phyloP scores from a whole-genome alignment of 495 filamentous ascomycete genomes.

The Terfezia claveryi region DNA sequence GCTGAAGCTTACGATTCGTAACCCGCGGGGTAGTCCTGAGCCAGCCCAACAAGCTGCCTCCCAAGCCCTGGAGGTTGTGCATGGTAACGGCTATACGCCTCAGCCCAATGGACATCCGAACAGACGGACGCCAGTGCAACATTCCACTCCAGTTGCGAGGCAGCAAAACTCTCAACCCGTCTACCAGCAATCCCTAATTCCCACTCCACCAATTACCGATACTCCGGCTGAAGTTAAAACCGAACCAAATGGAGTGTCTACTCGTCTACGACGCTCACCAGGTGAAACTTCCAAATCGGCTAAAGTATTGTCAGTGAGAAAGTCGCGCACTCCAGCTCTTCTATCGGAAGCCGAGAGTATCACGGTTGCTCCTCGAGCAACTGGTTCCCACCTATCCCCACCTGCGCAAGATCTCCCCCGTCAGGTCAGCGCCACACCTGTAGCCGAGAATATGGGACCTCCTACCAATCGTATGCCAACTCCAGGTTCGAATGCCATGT shows the following conservation, averaged over 20 bases:
- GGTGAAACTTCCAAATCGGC: background rate
- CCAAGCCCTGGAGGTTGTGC: background rate
- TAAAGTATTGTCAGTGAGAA: background rate
- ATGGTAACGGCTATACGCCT: background rate
- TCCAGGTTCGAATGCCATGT: background rate
- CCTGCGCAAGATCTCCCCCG: background rate
- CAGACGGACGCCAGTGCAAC: background rate
- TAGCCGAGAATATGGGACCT: no score
- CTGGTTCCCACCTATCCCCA: background rate
- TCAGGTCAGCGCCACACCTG: background rate
- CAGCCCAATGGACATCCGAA: background rate
- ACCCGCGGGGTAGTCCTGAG: background rate
- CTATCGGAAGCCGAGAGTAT: background rate
- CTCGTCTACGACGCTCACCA: background rate
- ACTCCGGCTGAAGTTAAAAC: background rate
- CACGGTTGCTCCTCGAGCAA: background rate
- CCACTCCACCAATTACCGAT: background rate
- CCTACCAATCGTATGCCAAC: no score
- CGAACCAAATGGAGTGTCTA: background rate
- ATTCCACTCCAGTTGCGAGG: background rate
- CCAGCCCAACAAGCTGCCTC: background rate
- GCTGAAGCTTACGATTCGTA: background rate
- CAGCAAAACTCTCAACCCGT: background rate
- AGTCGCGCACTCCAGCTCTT: background rate
- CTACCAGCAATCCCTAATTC: background rate